phyloP scores from a whole-genome alignment of 1,284 basidiomycete genomes.

The Taiwanofungus camphoratus region DNA sequence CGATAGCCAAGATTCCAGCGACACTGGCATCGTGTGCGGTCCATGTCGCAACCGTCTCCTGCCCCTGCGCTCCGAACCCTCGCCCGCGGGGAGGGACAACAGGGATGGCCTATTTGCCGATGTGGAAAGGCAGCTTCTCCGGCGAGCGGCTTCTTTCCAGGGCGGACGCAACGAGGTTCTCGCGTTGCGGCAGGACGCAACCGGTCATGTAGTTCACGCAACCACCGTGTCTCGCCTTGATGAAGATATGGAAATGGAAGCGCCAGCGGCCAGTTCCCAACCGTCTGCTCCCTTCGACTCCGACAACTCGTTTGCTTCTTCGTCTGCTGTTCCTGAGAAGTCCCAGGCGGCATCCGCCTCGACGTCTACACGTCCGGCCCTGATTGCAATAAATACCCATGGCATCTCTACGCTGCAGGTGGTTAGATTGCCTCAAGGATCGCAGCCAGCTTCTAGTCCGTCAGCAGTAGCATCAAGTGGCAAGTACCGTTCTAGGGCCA shows the following conservation, averaged over 20 bases:
- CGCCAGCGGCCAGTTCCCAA: slow-evolving; percentile 10
- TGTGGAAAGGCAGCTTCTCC: slow-evolving; percentile 25
- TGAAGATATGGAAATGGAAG: slow-evolving; percentile 29
- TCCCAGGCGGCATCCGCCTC: slow-evolving; percentile 8
- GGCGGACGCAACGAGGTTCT: slow-evolving; percentile 27
- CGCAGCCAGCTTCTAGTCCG: slow-evolving; percentile 13
- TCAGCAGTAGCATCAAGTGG: slow-evolving; percentile 16
- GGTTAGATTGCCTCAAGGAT: slow-evolving; percentile 9
- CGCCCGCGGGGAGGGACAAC: no score
- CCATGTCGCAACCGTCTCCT: slow-evolving; percentile 28
- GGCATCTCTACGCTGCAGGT: slow-evolving; percentile 7
- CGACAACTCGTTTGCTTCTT: slow-evolving; percentile 6
- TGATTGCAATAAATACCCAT: slow-evolving; percentile 17
- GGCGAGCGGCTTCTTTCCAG: slow-evolving; percentile 26
- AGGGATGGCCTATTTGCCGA: slow-evolving; percentile 22
- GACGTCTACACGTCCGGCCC: slow-evolving; percentile 13
- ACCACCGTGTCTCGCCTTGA: slow-evolving; percentile 23
- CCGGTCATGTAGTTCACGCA: slow-evolving; percentile 16
- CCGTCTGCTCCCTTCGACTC: slow-evolving; percentile 11
- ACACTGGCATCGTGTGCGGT: slow-evolving; percentile 30
- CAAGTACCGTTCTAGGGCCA: slow-evolving; percentile 14
- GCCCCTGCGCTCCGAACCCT: slow-evolving; percentile 15
- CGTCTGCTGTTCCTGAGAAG: slow-evolving; percentile 7
- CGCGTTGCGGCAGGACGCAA: slow-evolving; percentile 16
- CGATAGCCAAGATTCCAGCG: slow-evolving; percentile 24